phyloP scores from a whole-genome alignment of 495 filamentous ascomycete genomes.

The Monascus purpureus region DNA sequence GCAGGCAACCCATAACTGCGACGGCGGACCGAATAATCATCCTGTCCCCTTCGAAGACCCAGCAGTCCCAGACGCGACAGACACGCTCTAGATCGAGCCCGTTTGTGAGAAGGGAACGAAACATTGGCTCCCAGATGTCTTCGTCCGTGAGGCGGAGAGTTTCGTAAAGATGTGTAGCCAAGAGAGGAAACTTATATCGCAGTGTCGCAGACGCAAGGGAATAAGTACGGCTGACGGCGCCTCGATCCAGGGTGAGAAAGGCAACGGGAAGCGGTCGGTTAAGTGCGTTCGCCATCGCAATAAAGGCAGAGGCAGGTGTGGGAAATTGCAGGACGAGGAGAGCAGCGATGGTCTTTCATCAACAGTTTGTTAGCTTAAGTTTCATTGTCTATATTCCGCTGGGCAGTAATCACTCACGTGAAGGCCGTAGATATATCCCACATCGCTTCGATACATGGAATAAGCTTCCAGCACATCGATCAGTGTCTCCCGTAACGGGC shows the following conservation, averaged over 20 bases:
- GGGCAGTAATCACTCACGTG: constrained; percentile 41
- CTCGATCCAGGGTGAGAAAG: constrained; percentile 66
- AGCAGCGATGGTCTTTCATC: constrained; percentile 58
- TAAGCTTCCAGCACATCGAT: constrained; percentile 79
- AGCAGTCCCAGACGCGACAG: constrained; percentile 81
- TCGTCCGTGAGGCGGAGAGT: constrained; percentile 29
- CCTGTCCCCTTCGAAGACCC: constrained; percentile 83
- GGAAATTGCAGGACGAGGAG: constrained; percentile 77
- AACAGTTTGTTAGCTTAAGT: background rate
- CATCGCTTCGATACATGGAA: constrained; percentile 84
- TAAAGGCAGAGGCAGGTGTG: constrained; percentile 57
- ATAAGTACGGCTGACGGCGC: constrained; percentile 59
- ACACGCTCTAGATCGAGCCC: constrained; percentile 56
- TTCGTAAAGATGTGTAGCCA: constrained; percentile 53
- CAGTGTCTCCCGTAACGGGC: constrained; percentile 60
- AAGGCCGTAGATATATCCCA: constrained; percentile 78
- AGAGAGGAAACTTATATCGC: constrained; percentile 51
- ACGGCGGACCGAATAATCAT: constrained; percentile 67
- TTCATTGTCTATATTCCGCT: background rate
- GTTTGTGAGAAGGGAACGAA: constrained; percentile 42
- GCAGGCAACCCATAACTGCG: constrained; percentile 49
- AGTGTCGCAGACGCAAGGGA: constrained; percentile 57
- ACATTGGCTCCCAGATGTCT: constrained; percentile 43
- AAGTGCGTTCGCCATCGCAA: constrained; percentile 72
- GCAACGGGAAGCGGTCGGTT: constrained; percentile 81